A percentile compares a stretch with the other conserved stretches of the same genome.
phyloP scores from a whole-genome alignment of 2,329 filamentous ascomycete genomes.

The Penicillium sp. region DNA sequence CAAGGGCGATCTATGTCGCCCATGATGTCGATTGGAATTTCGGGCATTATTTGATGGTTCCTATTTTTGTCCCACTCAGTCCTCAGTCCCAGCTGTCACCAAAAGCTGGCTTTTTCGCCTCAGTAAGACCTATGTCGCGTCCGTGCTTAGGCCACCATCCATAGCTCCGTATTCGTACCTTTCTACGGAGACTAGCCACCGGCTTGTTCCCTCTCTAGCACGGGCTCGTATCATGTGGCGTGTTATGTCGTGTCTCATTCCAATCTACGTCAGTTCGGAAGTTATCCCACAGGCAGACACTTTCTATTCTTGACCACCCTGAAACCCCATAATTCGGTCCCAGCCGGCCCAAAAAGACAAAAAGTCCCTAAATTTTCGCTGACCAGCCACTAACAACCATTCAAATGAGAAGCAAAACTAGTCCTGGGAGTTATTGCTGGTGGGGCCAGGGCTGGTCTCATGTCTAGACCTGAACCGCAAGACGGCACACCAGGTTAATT shows the following conservation, averaged over 20 bases:
- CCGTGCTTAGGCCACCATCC: background rate
- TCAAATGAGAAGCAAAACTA: background rate
- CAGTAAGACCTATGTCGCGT: background rate
- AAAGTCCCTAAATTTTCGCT: background rate
- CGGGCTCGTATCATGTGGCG: background rate
- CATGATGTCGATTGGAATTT: constrained; percentile 12
- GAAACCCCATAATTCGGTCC: background rate
- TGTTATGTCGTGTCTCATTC: background rate
- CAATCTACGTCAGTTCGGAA: background rate
- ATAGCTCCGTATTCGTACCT: background rate
- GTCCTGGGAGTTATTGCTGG: no score
- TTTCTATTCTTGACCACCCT: background rate
- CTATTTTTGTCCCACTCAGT: background rate
- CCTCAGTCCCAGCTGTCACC: background rate
- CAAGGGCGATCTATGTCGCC: constrained; percentile 12
- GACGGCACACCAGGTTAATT: no score
- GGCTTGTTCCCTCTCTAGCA: background rate
- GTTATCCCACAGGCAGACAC: background rate
- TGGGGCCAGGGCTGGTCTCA: no score
- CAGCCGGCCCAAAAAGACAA: background rate
- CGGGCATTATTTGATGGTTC: constrained; percentile 3
- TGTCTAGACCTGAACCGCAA: no score
- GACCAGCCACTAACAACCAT: background rate
- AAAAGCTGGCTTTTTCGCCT: background rate
- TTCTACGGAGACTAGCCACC: background rate